Evolutionary conservation across 2,329 filamentous ascomycete species (phyloP).

Genomic region (Chaetomium sp.): DNA sequence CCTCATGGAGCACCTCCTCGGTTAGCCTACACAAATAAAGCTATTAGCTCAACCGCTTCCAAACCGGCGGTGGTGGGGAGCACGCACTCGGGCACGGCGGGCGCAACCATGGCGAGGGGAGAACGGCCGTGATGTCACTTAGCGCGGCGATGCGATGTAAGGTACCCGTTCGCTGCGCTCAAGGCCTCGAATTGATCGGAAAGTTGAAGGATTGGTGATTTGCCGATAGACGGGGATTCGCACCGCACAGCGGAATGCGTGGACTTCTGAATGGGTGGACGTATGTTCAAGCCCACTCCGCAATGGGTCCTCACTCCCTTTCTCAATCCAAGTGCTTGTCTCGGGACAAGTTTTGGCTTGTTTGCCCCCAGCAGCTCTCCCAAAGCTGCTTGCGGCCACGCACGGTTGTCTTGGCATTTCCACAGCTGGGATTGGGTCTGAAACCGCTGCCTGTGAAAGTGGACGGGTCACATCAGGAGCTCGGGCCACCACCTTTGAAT

Average conservation of each 20-base stretch:
- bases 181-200: too few species aligned
- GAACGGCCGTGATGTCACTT: slow-evolving; percentile 3
- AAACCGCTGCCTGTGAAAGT: neutral
- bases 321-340: neutral
- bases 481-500: neutral
- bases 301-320: too few species aligned
- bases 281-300: too few species aligned
- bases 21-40: slow-evolving; percentile 60
- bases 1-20: slow-evolving; percentile 86
- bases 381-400: neutral
- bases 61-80: neutral
- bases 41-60: neutral
- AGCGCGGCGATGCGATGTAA: neutral
- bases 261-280: too few species aligned
- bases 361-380: neutral
- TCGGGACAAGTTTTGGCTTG: neutral
- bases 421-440: neutral
- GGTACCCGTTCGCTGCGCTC: too few species aligned
- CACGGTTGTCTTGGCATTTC: slow-evolving; percentile 3
- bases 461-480: neutral
- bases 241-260: too few species aligned
- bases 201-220: too few species aligned
- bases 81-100: slow-evolving; percentile 68
- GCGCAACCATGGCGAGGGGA: slow-evolving; percentile 57
- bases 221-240: too few species aligned